These are phyloP conservation scores for Niebla homalea DNA, from an alignment of 495 filamentous ascomycete species.

Conservation along the genomic window DNA sequence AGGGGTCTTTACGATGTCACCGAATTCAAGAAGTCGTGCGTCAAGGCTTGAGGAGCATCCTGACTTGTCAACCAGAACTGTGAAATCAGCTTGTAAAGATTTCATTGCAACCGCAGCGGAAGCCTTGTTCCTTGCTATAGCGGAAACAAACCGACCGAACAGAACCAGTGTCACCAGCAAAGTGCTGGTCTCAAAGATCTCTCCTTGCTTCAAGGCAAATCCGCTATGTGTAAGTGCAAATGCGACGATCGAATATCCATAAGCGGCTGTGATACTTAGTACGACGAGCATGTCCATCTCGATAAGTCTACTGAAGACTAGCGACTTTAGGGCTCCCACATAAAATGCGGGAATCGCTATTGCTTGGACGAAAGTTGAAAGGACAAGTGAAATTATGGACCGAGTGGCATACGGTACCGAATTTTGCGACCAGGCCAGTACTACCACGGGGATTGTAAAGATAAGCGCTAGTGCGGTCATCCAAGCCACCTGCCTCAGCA, in stretches of 20 bases:
- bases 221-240: conserved; percentile 41
- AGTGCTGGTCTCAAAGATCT: conserved; percentile 72
- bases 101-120: conserved; percentile 53
- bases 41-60: conserved; percentile 38
- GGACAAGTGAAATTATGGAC: conserved; percentile 30
- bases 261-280: conserved; percentile 59
- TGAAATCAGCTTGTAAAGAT: conserved; percentile 38
- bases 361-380: conserved; percentile 58
- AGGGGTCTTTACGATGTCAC: conserved; percentile 50
- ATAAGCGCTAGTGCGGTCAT: conserved; percentile 44
- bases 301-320: conserved; percentile 51
- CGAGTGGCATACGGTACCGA: conserved; percentile 20
- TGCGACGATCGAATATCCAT: conserved; percentile 56
- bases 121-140: conserved; percentile 50
- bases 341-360: conserved; percentile 56
- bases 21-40: conserved; percentile 54
- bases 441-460: conserved; percentile 61
- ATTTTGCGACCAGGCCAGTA: conserved; percentile 55
- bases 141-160: conserved; percentile 52
- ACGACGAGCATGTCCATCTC: conserved; percentile 73
- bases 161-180: conserved; percentile 65
- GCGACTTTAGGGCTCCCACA: conserved; percentile 44
- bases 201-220: conserved; percentile 38
- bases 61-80: conserved; percentile 14
- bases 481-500: conserved; percentile 26